phyloP scores from a whole-genome alignment of 768 basidiomycete species.

The Lactifluus volemus region DNA sequence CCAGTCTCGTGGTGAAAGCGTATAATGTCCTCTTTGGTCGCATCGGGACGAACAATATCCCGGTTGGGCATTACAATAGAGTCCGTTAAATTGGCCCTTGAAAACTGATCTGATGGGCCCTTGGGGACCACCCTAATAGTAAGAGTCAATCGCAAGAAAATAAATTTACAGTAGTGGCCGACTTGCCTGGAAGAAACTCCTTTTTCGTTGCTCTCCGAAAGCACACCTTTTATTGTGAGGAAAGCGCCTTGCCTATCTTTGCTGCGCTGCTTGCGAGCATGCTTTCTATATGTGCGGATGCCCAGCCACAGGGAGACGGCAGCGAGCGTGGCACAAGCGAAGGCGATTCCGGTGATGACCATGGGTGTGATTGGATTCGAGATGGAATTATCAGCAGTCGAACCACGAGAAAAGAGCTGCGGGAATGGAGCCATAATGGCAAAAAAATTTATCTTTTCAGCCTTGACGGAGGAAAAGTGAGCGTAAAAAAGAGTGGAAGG shows the following conservation, averaged over 20 bases:
- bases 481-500: not conserved
- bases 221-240: slow-evolving; percentile 41
- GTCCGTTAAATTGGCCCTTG: slow-evolving; percentile 35
- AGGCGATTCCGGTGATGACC: slow-evolving; percentile 43
- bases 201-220: slow-evolving; percentile 28
- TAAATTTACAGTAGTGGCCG: too few relatives aligned
- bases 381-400: not conserved
- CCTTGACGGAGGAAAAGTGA: not conserved
- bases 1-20: slow-evolving; percentile 37
- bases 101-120: slow-evolving; percentile 27
- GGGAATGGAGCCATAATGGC: slow-evolving; percentile 10
- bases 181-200: not conserved
- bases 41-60: slow-evolving; percentile 32
- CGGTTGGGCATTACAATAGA: slow-evolving; percentile 48
- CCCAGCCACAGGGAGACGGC: slow-evolving; percentile 36
- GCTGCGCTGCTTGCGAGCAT: slow-evolving; percentile 29
- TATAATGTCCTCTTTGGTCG: slow-evolving; percentile 35
- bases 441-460: not conserved
- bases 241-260: slow-evolving; percentile 35
- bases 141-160: not conserved
- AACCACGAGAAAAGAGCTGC: slow-evolving; percentile 3
- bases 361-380: slow-evolving; percentile 22
- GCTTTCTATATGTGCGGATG: slow-evolving; percentile 35
- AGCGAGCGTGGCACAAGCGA: slow-evolving; percentile 35
- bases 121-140: not conserved